These are phyloP conservation scores for Auricularia sp. DNA, from an alignment of 768 basidiomycete species.

Conservation along the genomic window DNA sequence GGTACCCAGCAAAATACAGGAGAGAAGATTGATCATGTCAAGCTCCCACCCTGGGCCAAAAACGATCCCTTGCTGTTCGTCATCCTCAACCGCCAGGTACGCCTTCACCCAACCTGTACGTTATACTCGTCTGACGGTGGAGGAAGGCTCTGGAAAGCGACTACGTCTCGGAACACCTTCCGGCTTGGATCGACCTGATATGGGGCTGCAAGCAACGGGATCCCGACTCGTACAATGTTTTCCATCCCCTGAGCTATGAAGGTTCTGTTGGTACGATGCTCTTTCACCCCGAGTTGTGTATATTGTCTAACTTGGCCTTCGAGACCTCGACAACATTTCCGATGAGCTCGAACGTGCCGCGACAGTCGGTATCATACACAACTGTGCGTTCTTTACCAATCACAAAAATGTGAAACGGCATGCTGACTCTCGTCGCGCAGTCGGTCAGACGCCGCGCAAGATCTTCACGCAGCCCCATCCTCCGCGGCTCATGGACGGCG, in stretches of 20 bases:
- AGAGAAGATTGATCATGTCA: slow-evolving; percentile 78
- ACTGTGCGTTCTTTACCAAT: slow-evolving; percentile 41
- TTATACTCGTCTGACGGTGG: neutral
- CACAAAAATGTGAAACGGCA: neutral
- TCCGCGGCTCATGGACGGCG: slow-evolving; percentile 56
- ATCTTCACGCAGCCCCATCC: slow-evolving; percentile 75
- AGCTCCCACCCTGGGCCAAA: slow-evolving; percentile 84
- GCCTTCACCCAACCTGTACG: slow-evolving; percentile 3
- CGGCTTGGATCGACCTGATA: slow-evolving; percentile 88
- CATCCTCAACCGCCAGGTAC: slow-evolving; percentile 60
- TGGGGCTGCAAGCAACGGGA: slow-evolving; percentile 87
- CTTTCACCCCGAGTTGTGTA: neutral
- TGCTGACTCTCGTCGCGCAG: slow-evolving; percentile 25
- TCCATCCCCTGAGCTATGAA: slow-evolving; percentile 90
- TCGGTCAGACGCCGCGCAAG: slow-evolving; percentile 87
- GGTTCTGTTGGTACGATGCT: slow-evolving; percentile 59
- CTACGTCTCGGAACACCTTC: slow-evolving; percentile 72
- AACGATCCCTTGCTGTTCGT: slow-evolving; percentile 77
- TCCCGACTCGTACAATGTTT: slow-evolving; percentile 65
- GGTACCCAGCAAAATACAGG: slow-evolving; percentile 62
- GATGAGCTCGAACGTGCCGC: slow-evolving; percentile 86
- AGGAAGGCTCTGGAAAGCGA: slow-evolving; percentile 76
- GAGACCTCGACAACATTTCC: slow-evolving; percentile 77
- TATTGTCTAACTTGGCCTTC: neutral
- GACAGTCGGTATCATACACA: slow-evolving; percentile 90